phyloP scores from a whole-genome alignment of 1,139 yeast species.

The Saccharomycopsis crataegensis region DNA sequence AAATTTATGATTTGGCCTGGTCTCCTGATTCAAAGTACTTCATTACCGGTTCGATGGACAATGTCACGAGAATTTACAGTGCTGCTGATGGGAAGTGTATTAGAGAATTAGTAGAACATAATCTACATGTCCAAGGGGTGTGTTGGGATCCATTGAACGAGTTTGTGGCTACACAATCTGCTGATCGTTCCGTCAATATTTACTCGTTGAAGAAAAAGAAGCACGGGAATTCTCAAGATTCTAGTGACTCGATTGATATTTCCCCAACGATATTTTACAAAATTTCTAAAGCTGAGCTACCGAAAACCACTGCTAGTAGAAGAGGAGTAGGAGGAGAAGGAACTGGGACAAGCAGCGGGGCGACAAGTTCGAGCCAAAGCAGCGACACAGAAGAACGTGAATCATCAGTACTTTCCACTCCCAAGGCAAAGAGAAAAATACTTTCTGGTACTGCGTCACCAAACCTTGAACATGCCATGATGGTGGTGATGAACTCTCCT shows the following conservation, averaged over 20 bases:
- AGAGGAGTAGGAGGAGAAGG: too few relatives aligned
- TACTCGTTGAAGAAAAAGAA: conserved; percentile 36
- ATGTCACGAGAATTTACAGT: conserved; percentile 62
- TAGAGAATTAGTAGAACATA: conserved; percentile 61
- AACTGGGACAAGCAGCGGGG: background rate
- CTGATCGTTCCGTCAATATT: conserved; percentile 75
- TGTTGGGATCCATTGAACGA: conserved; percentile 86
- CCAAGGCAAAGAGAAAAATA: conserved; percentile 14
- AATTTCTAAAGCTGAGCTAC: conserved; percentile 41
- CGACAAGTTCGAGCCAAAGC: background rate
- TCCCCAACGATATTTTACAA: conserved; percentile 38
- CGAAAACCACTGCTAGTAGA: conserved; percentile 20
- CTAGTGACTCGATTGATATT: conserved; percentile 19
- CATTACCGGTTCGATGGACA: conserved; percentile 91
- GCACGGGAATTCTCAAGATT: conserved; percentile 30
- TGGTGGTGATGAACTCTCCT: background rate
- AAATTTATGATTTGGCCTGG: conserved; percentile 89
- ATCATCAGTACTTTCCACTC: conserved; percentile 8
- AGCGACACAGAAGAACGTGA: background rate
- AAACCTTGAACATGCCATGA: conserved; percentile 25
- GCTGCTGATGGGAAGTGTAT: conserved; percentile 52
- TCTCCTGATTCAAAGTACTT: conserved; percentile 71
- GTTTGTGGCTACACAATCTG: conserved; percentile 78
- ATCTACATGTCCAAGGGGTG: conserved; percentile 91
- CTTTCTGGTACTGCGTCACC: conserved; percentile 20